A percentile compares a stretch with the other conserved stretches of the same genome.
phyloP scores from a whole-genome alignment of 805 yeast genomes.

The Candida hispaniensis region DNA sequence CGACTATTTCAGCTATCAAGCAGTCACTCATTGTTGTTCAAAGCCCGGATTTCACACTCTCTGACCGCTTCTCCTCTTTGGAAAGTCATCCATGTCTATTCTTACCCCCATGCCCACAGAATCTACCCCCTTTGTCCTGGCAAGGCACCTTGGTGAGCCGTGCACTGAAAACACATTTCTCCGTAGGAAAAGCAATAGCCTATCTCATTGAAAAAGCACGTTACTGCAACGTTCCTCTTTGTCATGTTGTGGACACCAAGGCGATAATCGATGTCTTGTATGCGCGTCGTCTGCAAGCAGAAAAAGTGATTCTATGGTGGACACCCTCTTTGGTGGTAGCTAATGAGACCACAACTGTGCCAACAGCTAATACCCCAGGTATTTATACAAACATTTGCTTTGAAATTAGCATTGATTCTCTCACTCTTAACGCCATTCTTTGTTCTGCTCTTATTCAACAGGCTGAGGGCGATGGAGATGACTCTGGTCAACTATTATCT shows the following conservation, averaged over 20 bases:
- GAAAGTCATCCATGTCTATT: slow-evolving; percentile 6
- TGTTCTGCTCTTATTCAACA: slow-evolving; percentile 77
- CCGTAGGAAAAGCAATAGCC: slow-evolving; percentile 15
- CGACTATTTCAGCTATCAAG: too few relatives aligned
- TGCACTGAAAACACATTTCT: slow-evolving; percentile 15
- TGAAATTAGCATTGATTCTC: slow-evolving; percentile 67
- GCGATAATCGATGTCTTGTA: slow-evolving; percentile 77
- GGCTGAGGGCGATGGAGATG: slow-evolving; percentile 53
- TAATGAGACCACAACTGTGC: slow-evolving; percentile 63
- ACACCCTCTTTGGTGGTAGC: slow-evolving; percentile 76
- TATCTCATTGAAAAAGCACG: slow-evolving; percentile 55
- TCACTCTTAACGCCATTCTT: slow-evolving; percentile 75
- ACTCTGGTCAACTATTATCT: slow-evolving; percentile 45
- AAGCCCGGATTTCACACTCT: slow-evolving; percentile 4
- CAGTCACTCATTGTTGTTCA: too few relatives aligned
- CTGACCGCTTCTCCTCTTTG: slow-evolving; percentile 5
- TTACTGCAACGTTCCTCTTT: slow-evolving; percentile 73
- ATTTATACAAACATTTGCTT: slow-evolving; percentile 66
- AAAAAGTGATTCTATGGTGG: slow-evolving; percentile 87
- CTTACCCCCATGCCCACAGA: slow-evolving; percentile 8
- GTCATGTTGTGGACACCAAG: slow-evolving; percentile 72
- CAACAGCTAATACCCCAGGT: slow-evolving; percentile 66
- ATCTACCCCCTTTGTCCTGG: slow-evolving; percentile 6
- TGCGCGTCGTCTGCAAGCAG: slow-evolving; percentile 60
- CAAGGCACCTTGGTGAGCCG: slow-evolving; percentile 12